phyloP scores from a whole-genome alignment of 257 asterid species.

The Capsicum chinense region DNA sequence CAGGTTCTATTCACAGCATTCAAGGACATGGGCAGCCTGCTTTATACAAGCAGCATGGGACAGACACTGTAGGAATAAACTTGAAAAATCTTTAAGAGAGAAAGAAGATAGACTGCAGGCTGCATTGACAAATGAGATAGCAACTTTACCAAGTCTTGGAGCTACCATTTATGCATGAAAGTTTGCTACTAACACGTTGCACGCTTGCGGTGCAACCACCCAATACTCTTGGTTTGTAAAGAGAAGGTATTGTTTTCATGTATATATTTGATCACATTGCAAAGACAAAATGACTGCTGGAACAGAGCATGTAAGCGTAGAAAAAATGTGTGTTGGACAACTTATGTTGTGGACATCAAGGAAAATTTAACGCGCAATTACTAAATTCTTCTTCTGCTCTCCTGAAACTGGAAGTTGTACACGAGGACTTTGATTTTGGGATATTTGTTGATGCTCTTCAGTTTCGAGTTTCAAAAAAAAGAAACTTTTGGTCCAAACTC shows the following conservation, averaged over 20 bases:
- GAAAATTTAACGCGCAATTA: conserved; percentile 34
- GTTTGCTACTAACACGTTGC: background rate
- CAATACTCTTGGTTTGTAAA: conserved; percentile 82
- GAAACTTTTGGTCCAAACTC: conserved; percentile 45
- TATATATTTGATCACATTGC: conserved; percentile 46
- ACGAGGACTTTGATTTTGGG: conserved; percentile 60
- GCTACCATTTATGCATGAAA: conserved; percentile 64
- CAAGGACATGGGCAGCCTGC: too few relatives aligned
- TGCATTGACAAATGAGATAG: too few relatives aligned
- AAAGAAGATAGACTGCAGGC: too few relatives aligned
- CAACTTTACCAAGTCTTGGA: conserved; percentile 25
- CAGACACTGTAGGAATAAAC: too few relatives aligned
- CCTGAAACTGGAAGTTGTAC: conserved; percentile 42
- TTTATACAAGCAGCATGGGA: too few relatives aligned
- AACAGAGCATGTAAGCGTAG: conserved; percentile 37
- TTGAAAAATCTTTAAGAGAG: too few relatives aligned
- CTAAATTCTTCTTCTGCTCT: conserved; percentile 52
- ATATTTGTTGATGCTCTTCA: conserved; percentile 66
- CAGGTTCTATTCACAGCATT: too few relatives aligned
- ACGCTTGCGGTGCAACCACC: too few relatives aligned
- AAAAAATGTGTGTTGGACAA: conserved; percentile 22
- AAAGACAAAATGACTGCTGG: conserved; percentile 65
- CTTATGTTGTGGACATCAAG: conserved; percentile 47
- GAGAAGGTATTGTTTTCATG: conserved; percentile 65
- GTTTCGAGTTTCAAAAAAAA: conserved; percentile 49